These are phyloP conservation scores for Blastocystis sp. DNA, from an alignment of 352 stramenopile genomes.

Conservation along the genomic window DNA sequence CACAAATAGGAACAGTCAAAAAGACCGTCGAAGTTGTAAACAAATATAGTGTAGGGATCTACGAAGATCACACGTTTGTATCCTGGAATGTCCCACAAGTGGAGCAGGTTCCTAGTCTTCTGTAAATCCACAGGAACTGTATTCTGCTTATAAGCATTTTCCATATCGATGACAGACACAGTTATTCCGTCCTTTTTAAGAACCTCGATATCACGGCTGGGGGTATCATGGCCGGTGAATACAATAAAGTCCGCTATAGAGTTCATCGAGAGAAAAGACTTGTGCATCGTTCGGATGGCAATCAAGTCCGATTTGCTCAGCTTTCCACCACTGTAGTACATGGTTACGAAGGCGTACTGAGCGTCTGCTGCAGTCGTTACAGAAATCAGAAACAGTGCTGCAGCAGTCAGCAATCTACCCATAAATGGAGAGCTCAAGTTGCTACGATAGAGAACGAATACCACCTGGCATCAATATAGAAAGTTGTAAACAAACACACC, in stretches of 20 bases:
- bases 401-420: not conserved
- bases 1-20: constrained; percentile 49
- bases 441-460: not conserved
- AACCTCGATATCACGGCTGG: not conserved
- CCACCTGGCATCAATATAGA: not conserved
- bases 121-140: not conserved
- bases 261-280: constrained; percentile 16
- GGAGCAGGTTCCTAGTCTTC: not conserved
- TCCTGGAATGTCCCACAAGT: not conserved
- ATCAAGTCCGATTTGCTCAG: constrained; percentile 24
- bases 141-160: constrained; percentile 7
- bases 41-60: constrained; percentile 47
- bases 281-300: constrained; percentile 45
- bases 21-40: constrained; percentile 31
- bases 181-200: constrained; percentile 21
- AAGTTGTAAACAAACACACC: constrained; percentile 40
- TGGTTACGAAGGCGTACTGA: constrained; percentile 37
- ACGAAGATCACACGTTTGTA: constrained; percentile 48
- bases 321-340: constrained; percentile 34
- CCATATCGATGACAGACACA: not conserved
- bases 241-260: constrained; percentile 43
- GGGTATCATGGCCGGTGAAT: not conserved
- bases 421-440: not conserved
- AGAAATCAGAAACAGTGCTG: not conserved
- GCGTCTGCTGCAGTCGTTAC: not conserved